Conservation (phyloP, 306 rosid genomes). For the Corylus heterophylla region DNA sequence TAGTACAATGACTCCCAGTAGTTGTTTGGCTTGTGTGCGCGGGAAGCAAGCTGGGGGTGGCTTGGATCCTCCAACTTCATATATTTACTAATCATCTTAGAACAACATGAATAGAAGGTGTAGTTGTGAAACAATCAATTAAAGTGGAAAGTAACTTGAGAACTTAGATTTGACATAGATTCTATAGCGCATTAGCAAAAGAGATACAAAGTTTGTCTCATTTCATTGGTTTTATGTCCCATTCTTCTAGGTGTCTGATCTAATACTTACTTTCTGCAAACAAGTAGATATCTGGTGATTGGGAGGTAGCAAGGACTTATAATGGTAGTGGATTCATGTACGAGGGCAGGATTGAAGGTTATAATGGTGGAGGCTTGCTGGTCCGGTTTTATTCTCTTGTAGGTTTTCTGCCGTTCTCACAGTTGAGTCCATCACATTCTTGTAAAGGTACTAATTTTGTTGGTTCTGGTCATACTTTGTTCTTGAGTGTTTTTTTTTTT, state of each 20-base stretch:
- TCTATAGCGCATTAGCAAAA: slow-evolving; percentile 1
- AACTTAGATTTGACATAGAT: not conserved
- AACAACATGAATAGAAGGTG: not conserved
- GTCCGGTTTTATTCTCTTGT: slow-evolving; percentile 64
- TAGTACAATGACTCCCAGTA: too few relatives aligned
- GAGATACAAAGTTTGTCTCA: not conserved
- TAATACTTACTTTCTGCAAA: slow-evolving; percentile 72
- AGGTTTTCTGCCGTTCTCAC: slow-evolving; percentile 88
- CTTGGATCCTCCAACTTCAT: not conserved
- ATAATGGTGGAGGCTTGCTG: slow-evolving; percentile 72
- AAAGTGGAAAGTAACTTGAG: not conserved
- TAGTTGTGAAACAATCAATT: too few relatives aligned
- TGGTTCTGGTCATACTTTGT: not conserved
- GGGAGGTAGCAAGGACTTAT: slow-evolving; percentile 73
- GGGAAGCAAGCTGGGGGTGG: not conserved
- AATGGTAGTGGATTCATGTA: slow-evolving; percentile 57
- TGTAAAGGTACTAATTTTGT: slow-evolving; percentile 58
- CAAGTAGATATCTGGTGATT: slow-evolving; percentile 90
- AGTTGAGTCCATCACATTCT: slow-evolving; percentile 67
- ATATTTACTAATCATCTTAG: not conserved
- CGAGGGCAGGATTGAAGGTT: slow-evolving; percentile 74
- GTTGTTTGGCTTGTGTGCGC: too few relatives aligned
- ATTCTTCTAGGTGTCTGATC: slow-evolving; percentile 23
- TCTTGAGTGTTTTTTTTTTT: not conserved
- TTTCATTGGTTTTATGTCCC: slow-evolving; percentile 13